Evolutionary conservation across 805 yeast genomes (phyloP).

Genomic region (Komagataella mondaviorum): DNA sequence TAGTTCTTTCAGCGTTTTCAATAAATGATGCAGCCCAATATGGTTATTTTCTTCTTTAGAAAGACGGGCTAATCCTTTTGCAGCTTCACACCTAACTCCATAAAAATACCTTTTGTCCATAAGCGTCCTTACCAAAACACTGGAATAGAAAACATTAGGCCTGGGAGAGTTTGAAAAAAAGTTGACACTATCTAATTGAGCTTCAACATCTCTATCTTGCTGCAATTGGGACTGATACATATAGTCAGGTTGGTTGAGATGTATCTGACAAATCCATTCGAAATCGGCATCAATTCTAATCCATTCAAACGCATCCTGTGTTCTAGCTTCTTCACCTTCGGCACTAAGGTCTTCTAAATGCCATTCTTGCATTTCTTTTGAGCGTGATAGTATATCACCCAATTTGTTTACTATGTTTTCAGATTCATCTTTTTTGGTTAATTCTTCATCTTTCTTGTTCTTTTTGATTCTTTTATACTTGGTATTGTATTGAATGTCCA

Average conservation of each 20-base stretch:
- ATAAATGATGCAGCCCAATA: slow-evolving; percentile 60
- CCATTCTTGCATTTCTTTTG: slow-evolving; percentile 60
- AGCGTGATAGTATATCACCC: slow-evolving; percentile 64
- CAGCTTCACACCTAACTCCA: slow-evolving; percentile 84
- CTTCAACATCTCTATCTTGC: slow-evolving; percentile 93
- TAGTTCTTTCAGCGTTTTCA: slow-evolving; percentile 52
- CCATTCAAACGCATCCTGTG: slow-evolving; percentile 94
- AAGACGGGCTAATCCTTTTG: slow-evolving; percentile 56
- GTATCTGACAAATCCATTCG: slow-evolving; percentile 85
- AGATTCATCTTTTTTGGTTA: slow-evolving; percentile 11
- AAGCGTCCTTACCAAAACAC: slow-evolving; percentile 64
- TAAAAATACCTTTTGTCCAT: slow-evolving; percentile 79
- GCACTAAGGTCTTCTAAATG: slow-evolving; percentile 53
- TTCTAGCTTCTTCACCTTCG: slow-evolving; percentile 54
- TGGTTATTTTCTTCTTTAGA: slow-evolving; percentile 50
- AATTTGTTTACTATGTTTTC: slow-evolving; percentile 28
- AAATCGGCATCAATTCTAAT: slow-evolving; percentile 93
- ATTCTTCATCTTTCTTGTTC: slow-evolving; percentile 31
- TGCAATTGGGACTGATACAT: slow-evolving; percentile 91
- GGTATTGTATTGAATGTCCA: slow-evolving; percentile 92
- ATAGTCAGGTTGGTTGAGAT: slow-evolving; percentile 82
- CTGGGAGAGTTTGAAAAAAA: slow-evolving; percentile 51
- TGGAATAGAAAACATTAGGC: slow-evolving; percentile 55
- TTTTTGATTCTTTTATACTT: slow-evolving; percentile 76
- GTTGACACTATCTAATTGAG: slow-evolving; percentile 74